These are phyloP conservation scores for Rossbeevera mucosa DNA, from an alignment of 768 basidiomycete species.

Conservation along the genomic window DNA sequence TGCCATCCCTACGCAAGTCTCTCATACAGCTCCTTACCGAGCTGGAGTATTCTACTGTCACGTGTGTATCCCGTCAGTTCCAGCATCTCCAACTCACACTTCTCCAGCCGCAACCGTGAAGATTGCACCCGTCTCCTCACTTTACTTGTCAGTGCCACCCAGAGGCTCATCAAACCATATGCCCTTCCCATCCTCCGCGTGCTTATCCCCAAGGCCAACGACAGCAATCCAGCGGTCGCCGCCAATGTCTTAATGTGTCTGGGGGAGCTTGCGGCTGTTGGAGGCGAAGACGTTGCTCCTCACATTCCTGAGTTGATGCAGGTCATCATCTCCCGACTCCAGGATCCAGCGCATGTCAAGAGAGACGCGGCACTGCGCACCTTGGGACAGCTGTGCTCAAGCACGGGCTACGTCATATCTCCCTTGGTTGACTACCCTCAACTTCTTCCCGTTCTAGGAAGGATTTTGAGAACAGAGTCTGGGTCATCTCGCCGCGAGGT, in stretches of 20 bases:
- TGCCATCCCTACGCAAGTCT: constrained; percentile 93
- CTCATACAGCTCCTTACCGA: constrained; percentile 95
- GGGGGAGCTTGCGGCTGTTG: constrained; percentile 89
- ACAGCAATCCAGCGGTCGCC: constrained; percentile 80
- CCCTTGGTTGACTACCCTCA: constrained; percentile 91
- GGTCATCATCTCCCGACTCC: constrained; percentile 81
- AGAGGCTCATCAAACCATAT: constrained; percentile 93
- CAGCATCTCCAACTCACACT: background rate
- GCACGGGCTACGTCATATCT: constrained; percentile 90
- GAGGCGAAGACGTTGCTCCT: constrained; percentile 84
- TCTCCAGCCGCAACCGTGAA: constrained; percentile 71
- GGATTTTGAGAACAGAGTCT: constrained; percentile 80
- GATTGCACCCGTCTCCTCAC: constrained; percentile 90
- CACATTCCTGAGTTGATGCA: constrained; percentile 86
- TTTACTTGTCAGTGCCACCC: constrained; percentile 84
- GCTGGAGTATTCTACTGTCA: constrained; percentile 89
- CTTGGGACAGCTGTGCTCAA: constrained; percentile 91
- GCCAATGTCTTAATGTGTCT: constrained; percentile 92
- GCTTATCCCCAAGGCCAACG: constrained; percentile 83
- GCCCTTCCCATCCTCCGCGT: constrained; percentile 92
- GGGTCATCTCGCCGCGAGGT: constrained; percentile 79
- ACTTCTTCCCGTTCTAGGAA: constrained; percentile 77
- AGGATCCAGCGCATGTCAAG: constrained; percentile 85
- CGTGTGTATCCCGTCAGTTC: constrained; percentile 44
- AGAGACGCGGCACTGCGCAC: constrained; percentile 93